Percentiles rank a stretch among this genome's conserved stretches.
phyloP scores from a whole-genome alignment of 148 eudicot species.

The Agrostemma githago region DNA sequence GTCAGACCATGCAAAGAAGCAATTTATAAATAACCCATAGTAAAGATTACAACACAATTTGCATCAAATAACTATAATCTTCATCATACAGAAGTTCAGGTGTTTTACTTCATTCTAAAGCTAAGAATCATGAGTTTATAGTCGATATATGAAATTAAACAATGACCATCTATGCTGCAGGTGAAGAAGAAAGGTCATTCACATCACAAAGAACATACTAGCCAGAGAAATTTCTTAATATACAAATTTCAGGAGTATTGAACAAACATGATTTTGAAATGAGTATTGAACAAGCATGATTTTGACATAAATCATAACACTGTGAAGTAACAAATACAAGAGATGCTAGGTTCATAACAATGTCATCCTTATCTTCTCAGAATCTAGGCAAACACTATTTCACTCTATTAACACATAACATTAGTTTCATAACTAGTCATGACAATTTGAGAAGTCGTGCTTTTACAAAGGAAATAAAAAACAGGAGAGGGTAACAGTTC shows the following conservation, averaged over 20 bases:
- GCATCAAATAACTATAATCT: neutral
- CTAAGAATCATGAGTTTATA: neutral
- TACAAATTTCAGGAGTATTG: neutral
- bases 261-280: neutral
- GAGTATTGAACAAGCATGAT: too few species aligned
- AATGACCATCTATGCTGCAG: neutral
- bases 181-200: neutral
- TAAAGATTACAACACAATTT: neutral
- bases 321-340: neutral
- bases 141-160: neutral
- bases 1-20: neutral
- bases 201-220: neutral
- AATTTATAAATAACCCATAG: neutral
- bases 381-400: too few species aligned
- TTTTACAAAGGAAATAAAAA: neutral
- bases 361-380: too few species aligned
- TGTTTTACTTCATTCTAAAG: neutral
- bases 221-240: neutral
- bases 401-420: neutral
- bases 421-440: neutral
- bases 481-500: neutral
- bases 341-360: neutral
- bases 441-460: neutral
- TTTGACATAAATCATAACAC: neutral
- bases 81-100: neutral